Conservation (phyloP, 768 basidiomycete genomes). For the Termitomyces sp. region DNA sequence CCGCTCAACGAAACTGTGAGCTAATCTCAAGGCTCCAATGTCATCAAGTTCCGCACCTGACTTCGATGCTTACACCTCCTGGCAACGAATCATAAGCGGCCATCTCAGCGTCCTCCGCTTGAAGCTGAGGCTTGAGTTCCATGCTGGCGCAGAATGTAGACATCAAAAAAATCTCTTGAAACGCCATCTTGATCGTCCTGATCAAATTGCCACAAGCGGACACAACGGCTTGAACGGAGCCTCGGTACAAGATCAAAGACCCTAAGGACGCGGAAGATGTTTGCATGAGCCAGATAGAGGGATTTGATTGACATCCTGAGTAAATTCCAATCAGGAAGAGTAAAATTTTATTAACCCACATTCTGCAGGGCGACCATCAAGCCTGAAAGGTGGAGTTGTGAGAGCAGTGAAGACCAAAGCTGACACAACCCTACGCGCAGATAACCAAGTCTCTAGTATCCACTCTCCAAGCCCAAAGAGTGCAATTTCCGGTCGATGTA, state of each 20-base stretch:
- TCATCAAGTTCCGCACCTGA: constrained; percentile 41
- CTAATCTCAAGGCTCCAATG: constrained; percentile 2
- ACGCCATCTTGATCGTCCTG: constrained; percentile 66
- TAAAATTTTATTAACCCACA: constrained; percentile 37
- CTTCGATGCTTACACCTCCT: constrained; percentile 66
- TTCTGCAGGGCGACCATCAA: constrained; percentile 64
- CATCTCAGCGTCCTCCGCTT: constrained; percentile 50
- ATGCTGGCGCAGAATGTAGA: constrained; percentile 80
- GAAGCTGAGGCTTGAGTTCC: constrained; percentile 61
- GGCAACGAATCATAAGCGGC: constrained; percentile 40
- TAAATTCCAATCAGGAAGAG: constrained; percentile 13
- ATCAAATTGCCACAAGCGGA: constrained; percentile 59
- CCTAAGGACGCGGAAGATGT: constrained; percentile 72
- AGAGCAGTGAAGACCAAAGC: constrained; percentile 49
- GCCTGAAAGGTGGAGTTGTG: constrained; percentile 59
- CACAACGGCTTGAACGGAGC: constrained; percentile 68
- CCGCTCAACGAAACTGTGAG: constrained; percentile 20
- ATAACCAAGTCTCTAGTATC: constrained; percentile 77
- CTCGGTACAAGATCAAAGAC: constrained; percentile 77
- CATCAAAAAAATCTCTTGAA: constrained; percentile 83
- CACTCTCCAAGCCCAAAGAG: constrained; percentile 83
- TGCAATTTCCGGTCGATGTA: constrained; percentile 74
- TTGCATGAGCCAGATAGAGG: constrained; percentile 66
- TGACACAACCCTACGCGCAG: constrained; percentile 53
- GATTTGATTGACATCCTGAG: constrained; percentile 38